Base-by-base conservation (phyloP, 1,284 basidiomycete species). In the Porogramme epimiltina region DNA sequence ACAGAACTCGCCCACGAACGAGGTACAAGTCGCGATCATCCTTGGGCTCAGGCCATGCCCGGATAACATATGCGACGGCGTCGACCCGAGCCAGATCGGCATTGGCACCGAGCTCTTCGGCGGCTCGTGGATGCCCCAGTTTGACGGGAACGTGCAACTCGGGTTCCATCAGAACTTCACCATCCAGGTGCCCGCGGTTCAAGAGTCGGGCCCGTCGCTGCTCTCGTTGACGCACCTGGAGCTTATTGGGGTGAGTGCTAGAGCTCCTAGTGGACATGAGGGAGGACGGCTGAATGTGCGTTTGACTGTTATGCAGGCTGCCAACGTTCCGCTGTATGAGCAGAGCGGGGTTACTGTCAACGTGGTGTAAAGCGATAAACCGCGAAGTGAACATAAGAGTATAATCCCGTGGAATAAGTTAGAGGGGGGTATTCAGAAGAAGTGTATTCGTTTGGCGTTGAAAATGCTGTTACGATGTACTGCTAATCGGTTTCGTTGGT, bases 211-310 rank as follows among this genome's bases (percentile, higher is more conserved):
- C 22, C 8, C 9, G 9, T 38, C 36, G 26, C 56, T 45, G 33
- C 51, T 60, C n/a, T 51, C 49, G 22, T 54, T 63, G 18, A 58
- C 51, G 24, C 62, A 63, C 44, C 47, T 61, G 37, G 52, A 59
- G 47, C 52, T 52, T 6, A 46, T 61, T 20, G 62, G 59, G 31
- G 60, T 61, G 41, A 54, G 57, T 43, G 10, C 28, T 31, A 15
- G 28, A 8, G 28, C 28, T 8, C 28, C 9, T 31, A 15, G 28
- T 31, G 8, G 28, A 31, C 28, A 15, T n/a, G n/a, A n/a, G n/a
- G n/a, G n/a, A n/a, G n/a, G n/a, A n/a, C n/a, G n/a, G n/a, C 19
- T 15, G 23, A 24, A 25, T 25, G n/a, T n/a, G 6, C 16, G 10
- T 10, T 3, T 13, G 22, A 8, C 9, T 8, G 28, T 31, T 8